Conservation (phyloP, 257 asterid genomes). For the Eustoma russellianum region DNA sequence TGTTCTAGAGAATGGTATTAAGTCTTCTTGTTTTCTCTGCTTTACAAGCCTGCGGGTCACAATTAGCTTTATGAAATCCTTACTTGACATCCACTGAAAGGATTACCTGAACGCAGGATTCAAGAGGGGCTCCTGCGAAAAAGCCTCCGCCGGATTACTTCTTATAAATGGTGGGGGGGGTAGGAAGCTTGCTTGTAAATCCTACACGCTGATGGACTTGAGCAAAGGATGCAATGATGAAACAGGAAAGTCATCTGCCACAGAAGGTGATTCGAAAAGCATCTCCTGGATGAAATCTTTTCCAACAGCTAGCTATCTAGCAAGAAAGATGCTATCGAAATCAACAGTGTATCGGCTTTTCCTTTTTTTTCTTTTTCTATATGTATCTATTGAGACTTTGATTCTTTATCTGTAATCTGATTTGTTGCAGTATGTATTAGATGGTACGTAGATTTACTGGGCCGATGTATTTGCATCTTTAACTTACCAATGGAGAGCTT, state of each 20-base stretch:
- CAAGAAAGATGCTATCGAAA: background rate
- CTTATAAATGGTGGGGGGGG: slow-evolving; percentile 31
- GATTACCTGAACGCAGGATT: slow-evolving; percentile 55
- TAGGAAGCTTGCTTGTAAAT: slow-evolving; percentile 1
- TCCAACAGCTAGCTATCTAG: background rate
- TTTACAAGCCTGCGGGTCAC: too few species aligned
- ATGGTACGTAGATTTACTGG: too few species aligned
- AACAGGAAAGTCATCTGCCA: background rate
- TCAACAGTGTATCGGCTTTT: background rate
- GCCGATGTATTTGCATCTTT: too few species aligned
- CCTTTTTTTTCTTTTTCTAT: too few species aligned
- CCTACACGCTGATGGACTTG: background rate
- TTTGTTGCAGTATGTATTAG: too few species aligned
- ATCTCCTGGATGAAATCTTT: background rate
- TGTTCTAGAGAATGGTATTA: too few species aligned
- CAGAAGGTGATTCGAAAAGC: background rate
- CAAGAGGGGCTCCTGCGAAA: slow-evolving; percentile 79
- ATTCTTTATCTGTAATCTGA: too few species aligned
- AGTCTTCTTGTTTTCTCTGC: too few species aligned
- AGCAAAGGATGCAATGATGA: slow-evolving; percentile 4
- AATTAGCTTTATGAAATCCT: too few species aligned
- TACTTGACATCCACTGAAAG: too few species aligned
- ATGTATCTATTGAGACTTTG: background rate
- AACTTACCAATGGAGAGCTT: too few species aligned
- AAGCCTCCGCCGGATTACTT: slow-evolving; percentile 93